phyloP scores from a whole-genome alignment of 768 basidiomycete genomes.

The Russula virescens region DNA sequence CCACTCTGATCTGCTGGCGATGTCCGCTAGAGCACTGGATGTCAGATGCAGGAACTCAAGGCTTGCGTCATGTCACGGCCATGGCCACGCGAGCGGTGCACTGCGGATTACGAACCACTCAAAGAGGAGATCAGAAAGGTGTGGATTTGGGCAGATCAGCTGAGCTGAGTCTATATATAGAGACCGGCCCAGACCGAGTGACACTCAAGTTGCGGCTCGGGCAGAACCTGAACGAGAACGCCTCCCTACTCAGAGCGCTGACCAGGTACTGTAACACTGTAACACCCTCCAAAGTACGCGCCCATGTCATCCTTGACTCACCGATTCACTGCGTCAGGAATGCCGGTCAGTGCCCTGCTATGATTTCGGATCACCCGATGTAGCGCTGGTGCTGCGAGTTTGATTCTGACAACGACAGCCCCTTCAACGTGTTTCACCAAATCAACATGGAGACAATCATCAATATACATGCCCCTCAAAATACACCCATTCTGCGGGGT shows the following conservation, averaged over 20 bases:
- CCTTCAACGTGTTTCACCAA: background rate
- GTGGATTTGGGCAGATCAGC: too few species aligned
- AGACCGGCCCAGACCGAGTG: too few species aligned
- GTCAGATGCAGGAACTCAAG: slow-evolving; percentile 40
- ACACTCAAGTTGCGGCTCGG: too few species aligned
- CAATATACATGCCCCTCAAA: background rate
- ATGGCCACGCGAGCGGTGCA: background rate
- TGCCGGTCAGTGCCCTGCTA: too few species aligned
- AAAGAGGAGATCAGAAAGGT: too few species aligned
- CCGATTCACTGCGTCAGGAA: too few species aligned
- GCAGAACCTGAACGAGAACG: too few species aligned
- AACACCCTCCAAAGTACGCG: background rate
- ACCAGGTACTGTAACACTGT: background rate
- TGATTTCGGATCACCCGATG: background rate
- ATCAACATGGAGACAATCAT: background rate
- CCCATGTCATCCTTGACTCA: background rate
- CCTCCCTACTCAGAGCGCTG: too few species aligned
- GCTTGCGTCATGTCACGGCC: too few species aligned
- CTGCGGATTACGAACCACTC: too few species aligned
- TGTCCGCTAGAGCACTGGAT: slow-evolving; percentile 65
- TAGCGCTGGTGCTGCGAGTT: background rate
- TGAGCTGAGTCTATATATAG: too few species aligned
- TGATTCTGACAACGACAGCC: too few species aligned
- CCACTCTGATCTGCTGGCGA: slow-evolving; percentile 37
- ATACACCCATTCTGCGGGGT: background rate